Conservation (phyloP, 2,329 filamentous ascomycete genomes). For the Nannizziopsis arthrosporioides region DNA sequence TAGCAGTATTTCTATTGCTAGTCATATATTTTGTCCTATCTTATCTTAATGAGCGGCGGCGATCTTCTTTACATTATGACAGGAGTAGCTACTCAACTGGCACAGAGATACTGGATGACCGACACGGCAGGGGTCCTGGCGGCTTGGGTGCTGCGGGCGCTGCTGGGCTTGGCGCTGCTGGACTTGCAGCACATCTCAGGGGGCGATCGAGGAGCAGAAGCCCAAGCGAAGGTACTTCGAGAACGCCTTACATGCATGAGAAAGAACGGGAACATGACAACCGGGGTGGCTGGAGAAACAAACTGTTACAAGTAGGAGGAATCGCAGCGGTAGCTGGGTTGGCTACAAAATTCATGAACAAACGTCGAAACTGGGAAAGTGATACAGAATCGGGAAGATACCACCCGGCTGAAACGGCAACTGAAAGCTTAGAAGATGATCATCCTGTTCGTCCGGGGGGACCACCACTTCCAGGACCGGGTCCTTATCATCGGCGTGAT, state of each 20-base stretch:
- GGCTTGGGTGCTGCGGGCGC: slow-evolving; percentile 45
- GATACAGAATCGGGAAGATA: slow-evolving; percentile 44
- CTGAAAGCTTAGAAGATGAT: slow-evolving; percentile 32
- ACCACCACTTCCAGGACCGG: slow-evolving; percentile 29
- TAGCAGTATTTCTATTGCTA: slow-evolving; percentile 64
- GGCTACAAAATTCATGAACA: slow-evolving; percentile 47
- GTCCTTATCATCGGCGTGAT: slow-evolving; percentile 21
- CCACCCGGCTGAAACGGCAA: slow-evolving; percentile 40
- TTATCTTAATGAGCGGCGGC: slow-evolving; percentile 51
- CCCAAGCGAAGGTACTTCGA: slow-evolving; percentile 32
- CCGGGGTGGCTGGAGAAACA: slow-evolving; percentile 47
- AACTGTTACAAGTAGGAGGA: slow-evolving; percentile 49
- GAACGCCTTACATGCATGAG: slow-evolving; percentile 51
- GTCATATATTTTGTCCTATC: slow-evolving; percentile 68
- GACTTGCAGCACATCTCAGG: slow-evolving; percentile 31
- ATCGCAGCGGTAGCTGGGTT: slow-evolving; percentile 52
- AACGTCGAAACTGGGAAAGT: slow-evolving; percentile 45
- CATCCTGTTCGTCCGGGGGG: slow-evolving; percentile 36
- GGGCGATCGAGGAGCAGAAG: slow-evolving; percentile 33
- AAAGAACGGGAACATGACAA: slow-evolving; percentile 49
- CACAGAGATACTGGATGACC: slow-evolving; percentile 41
- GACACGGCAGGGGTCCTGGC: slow-evolving; percentile 32
- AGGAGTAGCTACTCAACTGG: slow-evolving; percentile 47
- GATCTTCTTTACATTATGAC: slow-evolving; percentile 42
- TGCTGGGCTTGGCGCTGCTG: slow-evolving; percentile 47